phyloP scores from a whole-genome alignment of 345 rosid species.

The Carallia pectinifolia region DNA sequence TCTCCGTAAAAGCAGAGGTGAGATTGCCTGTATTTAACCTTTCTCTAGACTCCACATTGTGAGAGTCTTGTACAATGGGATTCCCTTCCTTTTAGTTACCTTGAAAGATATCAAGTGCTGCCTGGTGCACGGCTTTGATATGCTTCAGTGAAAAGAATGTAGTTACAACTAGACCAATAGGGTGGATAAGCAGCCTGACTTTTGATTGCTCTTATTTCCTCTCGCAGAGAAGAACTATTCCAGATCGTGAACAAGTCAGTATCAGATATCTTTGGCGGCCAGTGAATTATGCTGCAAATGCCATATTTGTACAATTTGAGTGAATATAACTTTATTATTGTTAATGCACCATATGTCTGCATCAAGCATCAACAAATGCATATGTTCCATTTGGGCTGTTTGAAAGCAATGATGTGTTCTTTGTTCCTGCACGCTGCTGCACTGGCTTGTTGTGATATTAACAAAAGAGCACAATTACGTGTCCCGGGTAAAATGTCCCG shows the following conservation, averaged over 20 bases:
- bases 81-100: too few species aligned
- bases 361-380: background rate
- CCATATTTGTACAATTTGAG: background rate
- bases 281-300: conserved; percentile 34
- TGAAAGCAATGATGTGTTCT: too few species aligned
- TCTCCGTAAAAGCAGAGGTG: too few species aligned
- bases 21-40: too few species aligned
- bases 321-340: background rate
- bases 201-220: background rate
- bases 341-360: background rate
- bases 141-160: background rate
- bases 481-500: too few species aligned
- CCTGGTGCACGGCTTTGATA: background rate
- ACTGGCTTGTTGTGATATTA: too few species aligned
- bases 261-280: conserved; percentile 55
- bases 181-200: background rate
- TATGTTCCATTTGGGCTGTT: background rate
- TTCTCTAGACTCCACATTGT: too few species aligned
- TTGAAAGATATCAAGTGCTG: background rate
- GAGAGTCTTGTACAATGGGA: too few species aligned
- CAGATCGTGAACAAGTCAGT: conserved; percentile 59
- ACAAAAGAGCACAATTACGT: too few species aligned
- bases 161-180: background rate
- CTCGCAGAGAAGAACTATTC: conserved; percentile 67
- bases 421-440: too few species aligned